Base-by-base conservation (phyloP, 164 flowering plant genomes). In the Sextonia rubra region DNA sequence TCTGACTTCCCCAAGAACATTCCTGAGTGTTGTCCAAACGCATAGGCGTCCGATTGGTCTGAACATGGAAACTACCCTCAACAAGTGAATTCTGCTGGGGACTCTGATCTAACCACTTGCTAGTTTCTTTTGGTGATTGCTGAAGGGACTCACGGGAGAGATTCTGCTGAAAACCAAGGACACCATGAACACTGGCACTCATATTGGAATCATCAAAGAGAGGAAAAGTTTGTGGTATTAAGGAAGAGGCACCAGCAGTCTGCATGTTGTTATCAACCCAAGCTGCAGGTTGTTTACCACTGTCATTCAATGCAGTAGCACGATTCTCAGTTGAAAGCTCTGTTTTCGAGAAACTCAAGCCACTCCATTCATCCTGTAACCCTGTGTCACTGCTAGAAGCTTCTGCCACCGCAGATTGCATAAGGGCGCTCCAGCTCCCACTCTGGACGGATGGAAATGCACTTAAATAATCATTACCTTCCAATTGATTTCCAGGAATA, bases 341-440 rank as follows among this genome's bases (percentile, higher is more conserved):
- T 29, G 82, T 78, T 75, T 82, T 86, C 74, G 85, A 93, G 73
- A 80, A 83, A 75, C 86, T 87, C 78, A 91, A 79, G 58, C 97
- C 91, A 88, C 89, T 89, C 98, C 91, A 89, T 73, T 87, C 92
- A 66, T 90, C 95, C 72, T 87, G 95, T 63, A 75, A 0, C 72
- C 89, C 96, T 17, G 86, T 82, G 65, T 89, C 94, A 79, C 85
- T 79, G 74, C 91, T 87, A 49, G 97, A 89, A 69, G 97, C 73
- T 83, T 92, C 98, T 71, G 88, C 95, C 14, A 91, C 88, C 74
- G 97, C 97, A 73, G 98, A 92, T 81, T 92, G 97, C 97, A 92
- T 94, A 44, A 94, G 90, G 60, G 98, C 98, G 82, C 97, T 94
- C 96, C 96, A 91, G 69, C 89, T 89, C 68, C 95, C 97, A 86